Evolutionary conservation across 768 basidiomycete genomes (phyloP).

Genomic region (Rhodotorula sphaerocarpa): DNA sequence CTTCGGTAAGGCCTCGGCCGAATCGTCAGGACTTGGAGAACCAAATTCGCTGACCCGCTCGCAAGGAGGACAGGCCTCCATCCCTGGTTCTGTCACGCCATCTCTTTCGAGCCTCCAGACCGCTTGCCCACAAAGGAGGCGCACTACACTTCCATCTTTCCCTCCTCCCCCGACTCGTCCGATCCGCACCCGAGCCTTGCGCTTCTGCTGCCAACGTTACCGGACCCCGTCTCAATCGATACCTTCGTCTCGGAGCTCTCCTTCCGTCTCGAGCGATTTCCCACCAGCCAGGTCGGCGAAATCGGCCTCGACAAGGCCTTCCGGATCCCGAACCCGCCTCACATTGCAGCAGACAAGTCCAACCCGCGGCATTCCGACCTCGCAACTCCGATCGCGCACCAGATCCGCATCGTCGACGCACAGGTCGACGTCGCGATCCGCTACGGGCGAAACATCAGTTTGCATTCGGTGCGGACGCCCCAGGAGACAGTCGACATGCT

Average conservation of each 20-base stretch:
- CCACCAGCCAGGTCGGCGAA: slow-evolving; percentile 79
- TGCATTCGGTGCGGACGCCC: slow-evolving; percentile 78
- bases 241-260: slow-evolving; percentile 55
- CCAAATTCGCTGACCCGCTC: not conserved
- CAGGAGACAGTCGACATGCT: slow-evolving; percentile 62
- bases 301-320: slow-evolving; percentile 80
- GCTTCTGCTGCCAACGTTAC: slow-evolving; percentile 56
- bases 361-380: slow-evolving; percentile 58
- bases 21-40: too few relatives aligned
- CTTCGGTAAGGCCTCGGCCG: too few relatives aligned
- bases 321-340: slow-evolving; percentile 59
- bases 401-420: slow-evolving; percentile 66
- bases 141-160: slow-evolving; percentile 69
- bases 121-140: slow-evolving; percentile 49
- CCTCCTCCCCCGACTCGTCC: slow-evolving; percentile 28
- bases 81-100: slow-evolving; percentile 64
- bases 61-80: slow-evolving; percentile 60
- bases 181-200: slow-evolving; percentile 33
- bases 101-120: not conserved
- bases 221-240: slow-evolving; percentile 59
- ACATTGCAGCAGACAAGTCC: slow-evolving; percentile 27
- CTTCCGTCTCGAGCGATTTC: slow-evolving; percentile 54
- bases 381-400: slow-evolving; percentile 68
- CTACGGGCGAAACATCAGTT: slow-evolving; percentile 63
- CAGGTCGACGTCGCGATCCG: slow-evolving; percentile 81